Evolutionary conservation across 129 eudicot genomes (phyloP), one percentile per base, ranked within the genome.

Genomic region (Tagetes patula): DNA sequence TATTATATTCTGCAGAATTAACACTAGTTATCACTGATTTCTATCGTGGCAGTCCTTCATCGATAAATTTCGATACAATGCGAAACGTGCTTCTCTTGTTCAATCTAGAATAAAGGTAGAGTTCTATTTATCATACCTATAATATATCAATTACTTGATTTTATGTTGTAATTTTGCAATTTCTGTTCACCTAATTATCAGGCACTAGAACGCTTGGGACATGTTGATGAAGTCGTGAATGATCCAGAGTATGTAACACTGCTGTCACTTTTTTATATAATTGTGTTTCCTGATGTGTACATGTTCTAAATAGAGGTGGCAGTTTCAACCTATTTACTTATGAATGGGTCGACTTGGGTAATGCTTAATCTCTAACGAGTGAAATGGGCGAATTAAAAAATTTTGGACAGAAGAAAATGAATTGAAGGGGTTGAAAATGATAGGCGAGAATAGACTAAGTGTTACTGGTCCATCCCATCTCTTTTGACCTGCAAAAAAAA

Each of bases 1-100:
- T 14, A 50, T 36, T 70, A 41, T 41, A 9, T 6, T 56, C 4
- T 50, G 48, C 61, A 45, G 37, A 43, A 68, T 60, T 40, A 73
- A 58, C 49, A 45, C 54, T 69, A 8, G 10, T 43, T 55, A 31
- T 65, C 63, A 63, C 75, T 79, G 48, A 76, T 83, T 20, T 20
- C 27, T 20, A 20, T 20, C 27, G 52, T 77, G 88, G 86, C 97
- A 94, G 99, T 36, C 87, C 45, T 94, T 94, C 72, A 94, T 94
- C 50, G 99, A 94, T 74, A 94, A 94, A 81, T 94, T 94, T 76
- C 96, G 99, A 45, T 94, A 90, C 86, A 94, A 94, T 76, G 99
- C 99, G 53, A 94, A 94, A 85, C 97, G 99, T 73, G 97, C 99
- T 48, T 90, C 99, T 80, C 99, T 94, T 79, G 99, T 94, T 71